Evolutionary conservation across 495 filamentous ascomycete species (phyloP), one percentile per base, ranked within the genome.

Genomic region (Margaritispora aquatica): DNA sequence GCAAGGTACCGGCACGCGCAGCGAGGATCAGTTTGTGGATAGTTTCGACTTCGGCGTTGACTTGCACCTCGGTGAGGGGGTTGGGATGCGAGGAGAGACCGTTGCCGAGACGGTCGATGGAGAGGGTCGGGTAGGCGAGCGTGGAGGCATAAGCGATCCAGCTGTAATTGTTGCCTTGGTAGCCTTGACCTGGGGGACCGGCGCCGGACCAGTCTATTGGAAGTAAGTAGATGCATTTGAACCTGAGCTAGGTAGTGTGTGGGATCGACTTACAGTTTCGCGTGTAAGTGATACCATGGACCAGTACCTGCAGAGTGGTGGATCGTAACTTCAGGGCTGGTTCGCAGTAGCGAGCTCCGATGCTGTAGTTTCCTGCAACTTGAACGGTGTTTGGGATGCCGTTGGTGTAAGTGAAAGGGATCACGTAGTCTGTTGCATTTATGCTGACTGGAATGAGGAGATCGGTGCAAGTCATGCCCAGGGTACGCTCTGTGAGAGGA

Each of bases 31-130:
- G 54, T 22, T 61, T 31, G 52, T 71, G 66, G 20, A 67, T 20
- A 11, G 60, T 50, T 29, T 67, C 63, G 27, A 63, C 63, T 66
- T 88, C 77, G 5, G 78, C 66, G 51, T 66, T 70, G 8, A 74
- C 60, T 60, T 87, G 84, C 53, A 85, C 74, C 53, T 75, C 74
- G 61, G 73, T 74, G 51, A 80, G 68, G 1, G 84, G 75, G 34
- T 86, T 79, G 24, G 74, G 80, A 58, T 79, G 79, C 10, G 74
- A 74, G 0, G 82, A 85, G 23, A 69, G 70, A 31, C 81, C 82
- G 19, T 83, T 72, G 0, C 83, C 84, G 2, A 86, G 72, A 17
- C 84, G 59, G 49, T 72, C 70, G 41, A 69, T 68, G 29, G 66
- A 52, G 17, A 72, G 63, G 19, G 62, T 70, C 24, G 52, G 55